Conservation (phyloP, 108 stramenopile genomes). For the Chaetoceros tenuissimus region DNA sequence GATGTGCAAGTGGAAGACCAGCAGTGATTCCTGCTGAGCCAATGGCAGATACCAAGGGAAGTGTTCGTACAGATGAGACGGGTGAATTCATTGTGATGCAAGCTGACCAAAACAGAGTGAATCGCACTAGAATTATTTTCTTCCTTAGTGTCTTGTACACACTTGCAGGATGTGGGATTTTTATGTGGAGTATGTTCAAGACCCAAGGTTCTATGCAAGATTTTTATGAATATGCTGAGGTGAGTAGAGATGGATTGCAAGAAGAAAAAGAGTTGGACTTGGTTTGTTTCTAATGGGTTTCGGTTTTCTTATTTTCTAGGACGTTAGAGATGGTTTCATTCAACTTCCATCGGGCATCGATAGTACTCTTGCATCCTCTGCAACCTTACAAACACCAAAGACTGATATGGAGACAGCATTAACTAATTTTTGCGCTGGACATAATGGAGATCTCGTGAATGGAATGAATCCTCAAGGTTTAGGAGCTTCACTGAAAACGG, state of each 20-base stretch:
- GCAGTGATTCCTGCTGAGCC: background rate
- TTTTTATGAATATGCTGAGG: background rate
- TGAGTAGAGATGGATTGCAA: background rate
- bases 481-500: background rate
- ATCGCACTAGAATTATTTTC: background rate
- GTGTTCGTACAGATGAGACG: background rate
- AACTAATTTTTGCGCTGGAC: background rate
- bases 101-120: background rate
- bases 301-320: background rate
- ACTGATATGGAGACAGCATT: background rate
- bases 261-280: background rate
- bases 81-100: background rate
- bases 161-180: background rate
- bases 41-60: background rate
- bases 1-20: background rate
- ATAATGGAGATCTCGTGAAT: background rate
- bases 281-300: background rate
- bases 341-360: background rate
- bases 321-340: background rate
- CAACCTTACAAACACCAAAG: background rate
- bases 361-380: background rate
- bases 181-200: background rate
- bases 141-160: background rate
- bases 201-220: background rate
- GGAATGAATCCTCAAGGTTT: background rate